Evolutionary conservation across 2,329 filamentous ascomycete genomes (phyloP).

Genomic region (Didymella pomorum): DNA sequence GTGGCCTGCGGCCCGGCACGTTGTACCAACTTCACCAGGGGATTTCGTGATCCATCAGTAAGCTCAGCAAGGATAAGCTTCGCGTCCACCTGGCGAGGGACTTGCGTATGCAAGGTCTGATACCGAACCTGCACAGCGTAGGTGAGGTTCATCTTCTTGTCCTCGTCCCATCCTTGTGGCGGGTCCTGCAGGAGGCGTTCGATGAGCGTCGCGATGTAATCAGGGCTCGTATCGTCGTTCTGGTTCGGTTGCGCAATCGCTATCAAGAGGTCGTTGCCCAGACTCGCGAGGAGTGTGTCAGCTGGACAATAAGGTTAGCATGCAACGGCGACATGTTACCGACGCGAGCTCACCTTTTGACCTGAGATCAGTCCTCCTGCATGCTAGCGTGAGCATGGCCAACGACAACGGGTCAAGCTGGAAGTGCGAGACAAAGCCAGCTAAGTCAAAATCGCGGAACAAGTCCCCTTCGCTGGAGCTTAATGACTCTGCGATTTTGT

Average conservation of each 20-base stretch:
- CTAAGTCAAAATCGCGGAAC: constrained; percentile 95
- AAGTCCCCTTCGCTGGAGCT: constrained; percentile 90
- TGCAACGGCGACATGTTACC: neutral
- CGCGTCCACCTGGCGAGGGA: constrained; percentile 75
- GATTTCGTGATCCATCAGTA: constrained; percentile 66
- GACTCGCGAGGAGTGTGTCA: constrained; percentile 86
- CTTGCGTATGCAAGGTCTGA: constrained; percentile 66
- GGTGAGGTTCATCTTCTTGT: constrained; percentile 72
- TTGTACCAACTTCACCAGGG: constrained; percentile 72
- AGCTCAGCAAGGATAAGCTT: constrained; percentile 74
- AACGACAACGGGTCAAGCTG: constrained; percentile 89
- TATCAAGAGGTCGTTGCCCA: constrained; percentile 78
- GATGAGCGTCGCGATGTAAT: constrained; percentile 80
- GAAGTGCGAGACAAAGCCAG: constrained; percentile 95
- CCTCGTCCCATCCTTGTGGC: constrained; percentile 82
- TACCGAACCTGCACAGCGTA: constrained; percentile 71
- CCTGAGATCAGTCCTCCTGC: constrained; percentile 83
- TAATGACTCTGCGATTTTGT: constrained; percentile 91
- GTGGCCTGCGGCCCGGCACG: constrained; percentile 78
- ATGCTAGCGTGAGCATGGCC: constrained; percentile 85
- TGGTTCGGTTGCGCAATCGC: constrained; percentile 71
- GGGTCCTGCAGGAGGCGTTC: constrained; percentile 88
- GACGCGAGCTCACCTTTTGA: constrained; percentile 74
- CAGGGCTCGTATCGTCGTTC: constrained; percentile 70
- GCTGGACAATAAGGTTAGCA: constrained; percentile 61